Evolutionary conservation across 495 filamentous ascomycete species (phyloP).

Genomic region (Daldinia vernicosa): DNA sequence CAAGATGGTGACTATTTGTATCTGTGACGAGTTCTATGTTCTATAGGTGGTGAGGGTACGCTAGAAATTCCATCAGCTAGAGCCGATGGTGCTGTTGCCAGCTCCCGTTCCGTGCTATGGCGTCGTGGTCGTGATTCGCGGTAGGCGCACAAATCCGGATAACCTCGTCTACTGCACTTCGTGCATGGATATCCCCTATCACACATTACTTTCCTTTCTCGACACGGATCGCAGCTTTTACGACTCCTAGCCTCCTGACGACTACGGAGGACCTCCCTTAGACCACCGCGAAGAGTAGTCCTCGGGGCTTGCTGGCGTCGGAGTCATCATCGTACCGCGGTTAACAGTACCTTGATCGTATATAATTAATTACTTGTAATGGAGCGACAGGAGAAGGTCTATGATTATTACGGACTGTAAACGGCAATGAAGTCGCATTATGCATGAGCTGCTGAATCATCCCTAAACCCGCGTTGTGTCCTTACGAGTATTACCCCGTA

Average conservation of each 20-base stretch:
- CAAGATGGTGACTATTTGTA: background rate
- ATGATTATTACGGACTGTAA: background rate
- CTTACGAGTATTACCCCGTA: background rate
- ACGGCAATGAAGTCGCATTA: background rate
- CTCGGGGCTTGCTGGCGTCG: background rate
- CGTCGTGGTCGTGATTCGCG: background rate
- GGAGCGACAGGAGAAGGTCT: background rate
- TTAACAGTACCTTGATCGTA: background rate
- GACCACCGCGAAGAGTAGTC: background rate
- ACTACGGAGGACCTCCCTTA: background rate
- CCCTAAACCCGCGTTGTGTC: background rate
- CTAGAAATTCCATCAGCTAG: background rate
- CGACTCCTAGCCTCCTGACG: background rate
- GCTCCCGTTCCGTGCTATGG: background rate
- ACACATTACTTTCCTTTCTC: background rate
- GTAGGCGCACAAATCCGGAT: background rate
- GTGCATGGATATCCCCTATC: background rate
- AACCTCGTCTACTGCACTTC: background rate
- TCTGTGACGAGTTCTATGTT: background rate
- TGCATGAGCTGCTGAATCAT: background rate
- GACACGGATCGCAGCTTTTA: background rate
- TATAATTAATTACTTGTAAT: background rate
- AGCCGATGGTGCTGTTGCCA: background rate
- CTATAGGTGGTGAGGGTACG: background rate
- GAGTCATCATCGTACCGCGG: background rate